Conservation (phyloP, 371 early-diverging fungal species). For the Mortierella sp. region DNA sequence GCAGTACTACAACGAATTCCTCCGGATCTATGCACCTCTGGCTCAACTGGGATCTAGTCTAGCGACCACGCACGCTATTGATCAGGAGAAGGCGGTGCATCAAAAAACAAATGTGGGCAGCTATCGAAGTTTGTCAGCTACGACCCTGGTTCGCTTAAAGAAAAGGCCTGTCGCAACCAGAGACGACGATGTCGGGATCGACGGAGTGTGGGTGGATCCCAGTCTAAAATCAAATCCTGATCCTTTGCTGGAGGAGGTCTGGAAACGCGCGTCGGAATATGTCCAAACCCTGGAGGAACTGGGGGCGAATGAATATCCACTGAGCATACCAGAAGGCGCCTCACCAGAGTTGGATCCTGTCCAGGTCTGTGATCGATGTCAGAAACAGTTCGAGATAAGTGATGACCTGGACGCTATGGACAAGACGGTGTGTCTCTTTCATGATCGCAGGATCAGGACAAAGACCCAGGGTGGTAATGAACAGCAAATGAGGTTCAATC, state of each 20-base stretch:
- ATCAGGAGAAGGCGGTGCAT: constrained; percentile 47
- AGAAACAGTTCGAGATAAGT: constrained; percentile 57
- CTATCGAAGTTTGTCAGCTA: constrained; percentile 62
- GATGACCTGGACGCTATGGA: constrained; percentile 53
- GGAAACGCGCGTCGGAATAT: constrained; percentile 30
- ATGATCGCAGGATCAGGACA: constrained; percentile 53
- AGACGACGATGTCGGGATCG: constrained; percentile 59
- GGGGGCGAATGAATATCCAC: constrained; percentile 57
- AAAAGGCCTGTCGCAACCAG: constrained; percentile 55
- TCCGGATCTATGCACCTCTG: constrained; percentile 35
- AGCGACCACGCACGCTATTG: constrained; percentile 41
- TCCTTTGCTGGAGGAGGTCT: background rate
- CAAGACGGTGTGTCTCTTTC: constrained; percentile 57
- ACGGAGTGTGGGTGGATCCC: constrained; percentile 58
- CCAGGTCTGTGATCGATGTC: constrained; percentile 63
- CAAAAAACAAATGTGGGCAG: constrained; percentile 52
- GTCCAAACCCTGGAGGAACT: constrained; percentile 48
- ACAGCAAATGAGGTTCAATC: too few relatives aligned
- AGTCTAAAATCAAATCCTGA: constrained; percentile 2
- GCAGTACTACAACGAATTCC: constrained; percentile 47
- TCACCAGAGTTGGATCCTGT: constrained; percentile 31
- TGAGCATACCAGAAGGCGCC: constrained; percentile 30
- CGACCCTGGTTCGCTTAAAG: constrained; percentile 60
- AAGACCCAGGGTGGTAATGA: constrained; percentile 53
- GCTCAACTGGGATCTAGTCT: constrained; percentile 14